Percentiles rank a stretch among this genome's conserved stretches.
Evolutionary conservation across 2,329 filamentous ascomycete species (phyloP).

Genomic region (Fusarium sp.): DNA sequence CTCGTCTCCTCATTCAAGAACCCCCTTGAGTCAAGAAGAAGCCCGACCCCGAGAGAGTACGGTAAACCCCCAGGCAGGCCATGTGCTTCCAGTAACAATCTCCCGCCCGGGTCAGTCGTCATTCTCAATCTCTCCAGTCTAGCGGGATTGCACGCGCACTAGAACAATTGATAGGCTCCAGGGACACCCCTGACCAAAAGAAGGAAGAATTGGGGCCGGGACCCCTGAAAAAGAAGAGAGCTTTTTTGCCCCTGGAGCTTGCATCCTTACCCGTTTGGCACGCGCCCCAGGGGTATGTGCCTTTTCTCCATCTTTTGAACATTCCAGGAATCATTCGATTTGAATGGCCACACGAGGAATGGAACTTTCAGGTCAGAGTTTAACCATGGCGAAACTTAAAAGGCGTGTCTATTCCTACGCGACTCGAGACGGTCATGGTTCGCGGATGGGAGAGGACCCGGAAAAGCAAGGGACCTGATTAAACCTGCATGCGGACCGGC

Average conservation of each 20-base stretch:
- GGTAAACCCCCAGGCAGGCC: neutral
- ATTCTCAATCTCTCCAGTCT: neutral
- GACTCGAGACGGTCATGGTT: neutral
- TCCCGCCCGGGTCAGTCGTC: neutral
- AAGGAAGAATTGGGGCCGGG: conserved; percentile 2
- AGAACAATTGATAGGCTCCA: conserved; percentile 4
- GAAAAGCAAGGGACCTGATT: conserved; percentile 1
- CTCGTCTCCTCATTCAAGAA: neutral
- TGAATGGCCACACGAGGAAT: neutral
- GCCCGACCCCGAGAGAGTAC: neutral
- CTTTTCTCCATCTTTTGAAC: neutral
- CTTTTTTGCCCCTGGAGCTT: conserved; percentile 25
- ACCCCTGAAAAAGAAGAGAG: conserved; percentile 29
- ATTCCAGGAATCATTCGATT: conserved; percentile 8
- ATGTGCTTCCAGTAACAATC: neutral
- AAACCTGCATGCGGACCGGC: neutral
- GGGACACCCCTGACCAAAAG: conserved; percentile 20
- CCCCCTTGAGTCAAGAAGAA: neutral
- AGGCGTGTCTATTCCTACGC: neutral
- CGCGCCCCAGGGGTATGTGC: neutral
- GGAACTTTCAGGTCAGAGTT: neutral
- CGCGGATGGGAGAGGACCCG: neutral
- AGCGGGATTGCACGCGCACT: neutral
- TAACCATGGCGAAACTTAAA: neutral
- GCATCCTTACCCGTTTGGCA: conserved; percentile 15